Percentiles rank a stretch among this genome's conserved stretches.
Evolutionary conservation across 78 protist species (phyloP).

Genomic region (Planoprotostelium fungivorum): DNA sequence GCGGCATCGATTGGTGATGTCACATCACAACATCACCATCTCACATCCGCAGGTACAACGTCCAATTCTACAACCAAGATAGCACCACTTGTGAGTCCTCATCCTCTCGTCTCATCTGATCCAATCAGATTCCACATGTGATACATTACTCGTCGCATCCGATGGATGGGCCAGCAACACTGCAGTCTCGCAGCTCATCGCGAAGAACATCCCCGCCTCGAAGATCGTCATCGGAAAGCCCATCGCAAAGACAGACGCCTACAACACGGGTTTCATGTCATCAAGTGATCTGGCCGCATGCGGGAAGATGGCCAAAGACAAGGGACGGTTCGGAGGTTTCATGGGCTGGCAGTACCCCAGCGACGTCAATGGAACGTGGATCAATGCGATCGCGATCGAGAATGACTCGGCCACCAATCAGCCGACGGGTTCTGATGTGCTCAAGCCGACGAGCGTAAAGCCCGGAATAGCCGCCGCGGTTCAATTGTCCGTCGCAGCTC

Average conservation of each 20-base stretch:
- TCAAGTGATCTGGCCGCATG: neutral
- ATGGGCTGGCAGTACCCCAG: constrained; percentile 28
- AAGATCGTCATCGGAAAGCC: constrained; percentile 22
- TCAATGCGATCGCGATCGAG: neutral
- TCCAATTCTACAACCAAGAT: constrained; percentile 31
- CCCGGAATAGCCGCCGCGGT: too few relatives aligned
- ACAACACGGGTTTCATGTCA: constrained; percentile 12
- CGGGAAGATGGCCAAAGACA: neutral
- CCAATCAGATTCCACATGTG: neutral
- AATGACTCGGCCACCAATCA: too few relatives aligned
- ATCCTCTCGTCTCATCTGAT: too few relatives aligned
- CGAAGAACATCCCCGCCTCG: neutral
- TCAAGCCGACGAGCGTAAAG: too few relatives aligned
- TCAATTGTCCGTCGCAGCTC: too few relatives aligned
- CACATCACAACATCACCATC: too few relatives aligned
- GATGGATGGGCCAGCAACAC: constrained; percentile 10
- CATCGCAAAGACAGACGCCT: neutral
- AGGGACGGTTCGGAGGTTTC: constrained; percentile 15
- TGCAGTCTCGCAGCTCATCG: neutral
- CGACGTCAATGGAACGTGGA: constrained; percentile 7
- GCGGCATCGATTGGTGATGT: constrained; percentile 8
- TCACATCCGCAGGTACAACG: too few relatives aligned
- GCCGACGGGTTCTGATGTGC: too few relatives aligned
- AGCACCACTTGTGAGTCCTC: too few relatives aligned
- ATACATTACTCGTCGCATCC: neutral